Evolutionary conservation across 805 yeast genomes (phyloP), one percentile per base, ranked within the genome.

Genomic region (Candida andamanensis): DNA sequence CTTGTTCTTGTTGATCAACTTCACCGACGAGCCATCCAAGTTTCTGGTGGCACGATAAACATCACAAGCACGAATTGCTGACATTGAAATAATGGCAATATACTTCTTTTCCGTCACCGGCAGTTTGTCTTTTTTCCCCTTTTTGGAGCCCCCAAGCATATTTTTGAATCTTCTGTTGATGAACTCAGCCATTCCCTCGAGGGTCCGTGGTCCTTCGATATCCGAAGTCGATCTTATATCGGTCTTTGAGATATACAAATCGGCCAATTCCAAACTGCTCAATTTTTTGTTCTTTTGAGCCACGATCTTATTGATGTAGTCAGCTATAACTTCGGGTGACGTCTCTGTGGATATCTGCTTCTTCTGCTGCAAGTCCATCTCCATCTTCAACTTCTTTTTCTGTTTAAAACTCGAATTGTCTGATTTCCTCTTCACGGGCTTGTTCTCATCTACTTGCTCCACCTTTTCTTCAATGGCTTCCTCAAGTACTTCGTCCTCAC

Each of bases 51-150:
- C 76, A 42, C 95, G 72, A 49, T 74, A 80, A 2, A 86, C 69
- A 47, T 89, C 96, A 48, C 96, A 90, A 2, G 86, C 92, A 44
- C 97, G 70, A 15, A 86, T 63, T 8, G 95, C 92, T 0, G 95
- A 85, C 66, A 82, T 72, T 1, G 89, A 71, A 11, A 81, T 47
- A 2, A 80, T 56, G 11, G 80, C 56, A 41, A 76, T 52, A 57
- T 70, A 61, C 33, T 71, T 69, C 17, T 71, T 55, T 19, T 58
- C 64, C n/a, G n/a, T n/a, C n/a, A n/a, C n/a, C n/a, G n/a, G n/a
- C n/a, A n/a, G n/a, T 11, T 47, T 21, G 32, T 39, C 16, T 40
- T 43, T 36, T 45, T 42, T 16, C 32, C 46, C 54, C 26, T 47
- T 44, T 32, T 58, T 54, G 13, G 52, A 45, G 4, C 72, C 72